These are phyloP conservation scores for Microdochium bolleyi DNA, from an alignment of 2,329 filamentous ascomycete species.

Conservation along the genomic window DNA sequence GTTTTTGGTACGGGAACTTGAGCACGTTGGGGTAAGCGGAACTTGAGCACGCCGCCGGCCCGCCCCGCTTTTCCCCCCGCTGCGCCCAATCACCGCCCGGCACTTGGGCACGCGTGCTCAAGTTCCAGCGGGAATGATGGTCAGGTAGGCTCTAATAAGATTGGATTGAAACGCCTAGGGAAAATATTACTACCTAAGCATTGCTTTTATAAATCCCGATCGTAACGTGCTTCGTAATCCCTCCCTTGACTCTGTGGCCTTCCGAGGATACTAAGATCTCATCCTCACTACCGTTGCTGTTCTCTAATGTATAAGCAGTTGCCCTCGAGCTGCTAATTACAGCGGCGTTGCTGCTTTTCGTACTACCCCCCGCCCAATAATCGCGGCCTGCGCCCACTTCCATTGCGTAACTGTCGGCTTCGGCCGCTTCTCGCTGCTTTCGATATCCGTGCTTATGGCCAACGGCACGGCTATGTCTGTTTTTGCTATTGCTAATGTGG, in stretches of 20 bases:
- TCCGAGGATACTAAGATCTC: conserved; percentile 2
- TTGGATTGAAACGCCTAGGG: too few relatives aligned
- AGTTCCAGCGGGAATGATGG: background rate
- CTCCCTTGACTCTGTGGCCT: background rate
- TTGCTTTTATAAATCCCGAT: background rate
- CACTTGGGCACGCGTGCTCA: background rate
- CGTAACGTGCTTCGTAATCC: background rate
- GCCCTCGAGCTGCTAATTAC: background rate
- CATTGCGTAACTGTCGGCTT: background rate
- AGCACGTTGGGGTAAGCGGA: background rate
- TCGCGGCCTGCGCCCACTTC: background rate
- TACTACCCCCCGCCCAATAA: background rate
- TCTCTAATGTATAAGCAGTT: background rate
- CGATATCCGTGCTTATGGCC: conserved; percentile 1
- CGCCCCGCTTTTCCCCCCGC: background rate
- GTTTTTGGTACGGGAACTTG: background rate
- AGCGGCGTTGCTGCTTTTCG: background rate
- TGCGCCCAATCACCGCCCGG: background rate
- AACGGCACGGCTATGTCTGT: background rate
- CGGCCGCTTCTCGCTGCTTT: background rate
- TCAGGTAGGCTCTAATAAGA: too few relatives aligned
- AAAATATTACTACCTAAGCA: background rate
- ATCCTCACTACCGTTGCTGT: conserved; percentile 3
- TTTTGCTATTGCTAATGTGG: background rate
- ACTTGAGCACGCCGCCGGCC: background rate